phyloP scores from a whole-genome alignment of 2,329 filamentous ascomycete species.

The Diplodia intermedia region DNA sequence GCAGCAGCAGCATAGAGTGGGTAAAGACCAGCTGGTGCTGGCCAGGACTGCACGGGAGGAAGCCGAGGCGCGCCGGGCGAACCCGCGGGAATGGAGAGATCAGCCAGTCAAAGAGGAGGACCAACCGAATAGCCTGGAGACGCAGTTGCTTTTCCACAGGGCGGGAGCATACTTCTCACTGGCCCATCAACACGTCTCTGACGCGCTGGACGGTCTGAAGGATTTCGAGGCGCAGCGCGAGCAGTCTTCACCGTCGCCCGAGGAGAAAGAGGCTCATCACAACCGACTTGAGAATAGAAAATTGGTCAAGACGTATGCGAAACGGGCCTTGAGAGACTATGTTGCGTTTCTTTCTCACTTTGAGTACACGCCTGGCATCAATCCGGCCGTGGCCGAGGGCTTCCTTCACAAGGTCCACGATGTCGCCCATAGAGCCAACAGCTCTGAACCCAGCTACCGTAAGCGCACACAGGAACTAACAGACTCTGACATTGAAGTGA shows the following conservation, averaged over 20 bases:
- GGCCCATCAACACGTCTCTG: conserved; percentile 69
- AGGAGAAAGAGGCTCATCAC: conserved; percentile 57
- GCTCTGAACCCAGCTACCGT: neutral
- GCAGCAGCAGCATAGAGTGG: conserved; percentile 59
- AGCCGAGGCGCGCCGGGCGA: conserved; percentile 42
- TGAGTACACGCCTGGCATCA: conserved; percentile 77
- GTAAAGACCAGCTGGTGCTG: conserved; percentile 60
- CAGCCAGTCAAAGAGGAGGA: conserved; percentile 62
- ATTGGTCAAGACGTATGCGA: conserved; percentile 74
- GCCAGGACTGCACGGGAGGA: conserved; percentile 53
- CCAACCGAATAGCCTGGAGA: conserved; percentile 76
- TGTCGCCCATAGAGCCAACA: conserved; percentile 48
- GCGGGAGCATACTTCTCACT: conserved; percentile 74
- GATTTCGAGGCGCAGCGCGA: conserved; percentile 46
- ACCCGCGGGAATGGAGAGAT: conserved; percentile 41
- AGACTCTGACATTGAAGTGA: neutral
- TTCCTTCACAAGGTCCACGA: conserved; percentile 65
- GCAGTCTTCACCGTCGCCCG: conserved; percentile 47
- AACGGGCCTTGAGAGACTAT: conserved; percentile 77
- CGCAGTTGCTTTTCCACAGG: conserved; percentile 78
- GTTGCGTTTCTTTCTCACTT: conserved; percentile 74
- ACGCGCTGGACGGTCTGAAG: conserved; percentile 60
- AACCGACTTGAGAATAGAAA: conserved; percentile 68
- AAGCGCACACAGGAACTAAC: conserved; percentile 11
- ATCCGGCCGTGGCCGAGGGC: conserved; percentile 64